These are phyloP conservation scores for Pleurotus cornucopiae DNA, from an alignment of 768 basidiomycete species.

Conservation along the genomic window DNA sequence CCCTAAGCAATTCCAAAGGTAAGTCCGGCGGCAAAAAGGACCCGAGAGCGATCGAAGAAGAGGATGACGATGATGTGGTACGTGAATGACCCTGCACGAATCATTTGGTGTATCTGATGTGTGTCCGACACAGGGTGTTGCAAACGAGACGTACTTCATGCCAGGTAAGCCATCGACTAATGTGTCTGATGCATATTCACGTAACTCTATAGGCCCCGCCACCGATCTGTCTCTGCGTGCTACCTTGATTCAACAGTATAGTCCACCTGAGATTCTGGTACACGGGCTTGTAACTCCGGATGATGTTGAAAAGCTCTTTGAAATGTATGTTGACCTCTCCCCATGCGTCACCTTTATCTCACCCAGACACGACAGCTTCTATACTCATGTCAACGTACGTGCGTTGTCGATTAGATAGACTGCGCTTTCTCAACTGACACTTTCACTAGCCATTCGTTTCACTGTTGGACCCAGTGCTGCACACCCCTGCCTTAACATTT, in stretches of 20 bases:
- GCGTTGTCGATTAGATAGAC: neutral
- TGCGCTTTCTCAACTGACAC: neutral
- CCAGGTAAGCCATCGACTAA: conserved; percentile 45
- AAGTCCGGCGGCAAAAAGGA: conserved; percentile 20
- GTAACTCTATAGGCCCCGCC: conserved; percentile 51
- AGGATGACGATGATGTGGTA: conserved; percentile 67
- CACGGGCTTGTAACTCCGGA: conserved; percentile 74
- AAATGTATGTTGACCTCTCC: conserved; percentile 53
- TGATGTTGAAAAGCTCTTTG: conserved; percentile 81
- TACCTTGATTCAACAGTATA: conserved; percentile 70
- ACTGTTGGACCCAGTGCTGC: conserved; percentile 75
- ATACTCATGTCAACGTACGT: conserved; percentile 62
- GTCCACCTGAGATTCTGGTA: conserved; percentile 76
- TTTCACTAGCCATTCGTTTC: conserved; percentile 56
- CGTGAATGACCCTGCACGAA: conserved; percentile 13
- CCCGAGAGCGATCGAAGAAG: conserved; percentile 28
- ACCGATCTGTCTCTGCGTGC: conserved; percentile 68
- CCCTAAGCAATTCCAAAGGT: conserved; percentile 50
- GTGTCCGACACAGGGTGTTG: conserved; percentile 53
- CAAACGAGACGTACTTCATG: conserved; percentile 76
- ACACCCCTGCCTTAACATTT: conserved; percentile 76
- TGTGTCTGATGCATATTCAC: neutral
- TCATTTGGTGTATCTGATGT: conserved; percentile 10
- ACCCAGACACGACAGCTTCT: conserved; percentile 48
- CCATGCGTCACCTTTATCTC: neutral